Evolutionary conservation across 208 protist species (phyloP), one percentile per base, ranked within the genome.

Genomic region (Acanthamoeba sp.): DNA sequence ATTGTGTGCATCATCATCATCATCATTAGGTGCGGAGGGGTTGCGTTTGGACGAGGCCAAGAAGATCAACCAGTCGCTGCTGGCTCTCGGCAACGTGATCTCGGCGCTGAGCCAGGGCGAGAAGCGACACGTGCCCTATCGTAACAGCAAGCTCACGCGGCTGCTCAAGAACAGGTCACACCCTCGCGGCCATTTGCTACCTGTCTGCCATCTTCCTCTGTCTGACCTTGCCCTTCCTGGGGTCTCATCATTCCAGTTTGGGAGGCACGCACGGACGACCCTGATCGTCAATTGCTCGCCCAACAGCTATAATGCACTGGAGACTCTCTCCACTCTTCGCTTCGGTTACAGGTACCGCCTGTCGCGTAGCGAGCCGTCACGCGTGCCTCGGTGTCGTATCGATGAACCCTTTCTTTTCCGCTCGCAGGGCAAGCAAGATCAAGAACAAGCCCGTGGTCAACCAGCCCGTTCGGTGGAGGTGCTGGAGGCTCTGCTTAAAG

Each of bases 241-340:
- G 12, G 12, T 73, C 27, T 27, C 34, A 18, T 16, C 10, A 38
- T 78, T 78, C 36, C 38, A 84, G 96, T 36, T 95, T 99, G 0
- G 98, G 98, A 50, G 98, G 98, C 76, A 98, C 80, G 80, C 97
- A 9, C 94, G 95, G 48, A 98, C 98, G 12, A 96, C 97, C 27
- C 90, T 99, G 2, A 95, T 98, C 76, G 97, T 98, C 64, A 97
- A 96, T 82, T 98, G 95, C 82, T 98, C 97, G 52, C 97, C 98
- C 1, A 84, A 48, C 12, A 80, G 82, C 10, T 97, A 96, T 48
- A 98, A 99, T 80, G 89, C 59, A 24, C 62, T 59, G 20, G 98
- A 99, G 92, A 99, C 97, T 0, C 38, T 99, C 1, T 97, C 96
- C 12, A 98, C 98, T n/a, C 94, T 98, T 2, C 88, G 96, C 18